Base-by-base conservation (phyloP, 148 eudicot genomes). In the Rhododendron ferrugineum region DNA sequence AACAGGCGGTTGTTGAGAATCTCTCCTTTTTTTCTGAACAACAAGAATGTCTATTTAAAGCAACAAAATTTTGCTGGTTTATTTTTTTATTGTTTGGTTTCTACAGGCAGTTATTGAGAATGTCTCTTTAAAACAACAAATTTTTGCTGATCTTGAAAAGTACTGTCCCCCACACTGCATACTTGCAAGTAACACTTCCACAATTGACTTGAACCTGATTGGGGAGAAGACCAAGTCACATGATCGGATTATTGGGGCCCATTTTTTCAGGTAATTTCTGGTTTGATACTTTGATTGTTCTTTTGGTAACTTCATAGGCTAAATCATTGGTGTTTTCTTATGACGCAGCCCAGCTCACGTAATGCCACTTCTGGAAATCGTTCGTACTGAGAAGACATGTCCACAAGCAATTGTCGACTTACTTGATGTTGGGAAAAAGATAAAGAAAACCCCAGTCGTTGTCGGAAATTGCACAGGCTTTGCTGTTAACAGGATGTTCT, bases 391-490 rank as follows among this genome's bases (percentile, higher is more conserved):
- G 75, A 95, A 88, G 90, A 96, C 99, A 47, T 95, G 96, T 80
- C 92, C 99, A 9, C 99, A 96, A 94, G 95, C 87, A 78, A 93
- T 96, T 81, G 90, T 95, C 16, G 99, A 96, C 85, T 91, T 95
- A 78, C 87, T 96, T 46, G 93, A 95, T 86, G 92, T 96, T 47
- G 99, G 99, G 47, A 96, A 96, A 86, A 96, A 89, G 90, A 95
- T 96, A 76, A 96, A 82, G 88, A 96, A 96, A 90, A 95, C 96
- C 30, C 99, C 99, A 58, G 92, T 96, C 70, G 94, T 96, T 44
- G 99, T 94, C 58, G 96, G 99, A 68, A 96, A 95, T 82, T 96
- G 99, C 90, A 96, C 98, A 16, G 99, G 99, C 22, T 96, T 96
- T 90, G 99, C 99, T 84, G 99, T 96, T 86, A 95, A 94, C 84